Conservation (phyloP, 1,284 basidiomycete genomes). For the Leucoagaricus sp. region DNA sequence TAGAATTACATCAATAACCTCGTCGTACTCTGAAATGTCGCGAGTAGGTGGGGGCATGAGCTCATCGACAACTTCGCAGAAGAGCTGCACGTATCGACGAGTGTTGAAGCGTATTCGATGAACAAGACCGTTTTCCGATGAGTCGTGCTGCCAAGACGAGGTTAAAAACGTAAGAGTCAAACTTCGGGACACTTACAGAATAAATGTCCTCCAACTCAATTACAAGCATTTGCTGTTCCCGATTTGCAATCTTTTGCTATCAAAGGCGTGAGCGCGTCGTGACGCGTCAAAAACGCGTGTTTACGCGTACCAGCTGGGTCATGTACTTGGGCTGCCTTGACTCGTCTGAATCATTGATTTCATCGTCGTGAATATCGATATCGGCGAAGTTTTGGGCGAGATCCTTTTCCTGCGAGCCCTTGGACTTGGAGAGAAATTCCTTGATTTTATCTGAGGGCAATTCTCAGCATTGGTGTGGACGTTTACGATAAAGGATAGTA, state of each 20-base stretch:
- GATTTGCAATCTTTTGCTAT: conserved; percentile 91
- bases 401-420: conserved; percentile 61
- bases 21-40: conserved; percentile 86
- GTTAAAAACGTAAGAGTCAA: conserved; percentile 3
- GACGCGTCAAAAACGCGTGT: conserved; percentile 27
- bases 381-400: conserved; percentile 69
- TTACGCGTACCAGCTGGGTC: conserved; percentile 75
- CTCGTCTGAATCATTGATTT: conserved; percentile 44
- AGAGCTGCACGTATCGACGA: conserved; percentile 88
- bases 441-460: conserved; percentile 60
- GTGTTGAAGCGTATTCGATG: conserved; percentile 82
- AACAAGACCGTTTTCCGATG: conserved; percentile 67
- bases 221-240: conserved; percentile 83
- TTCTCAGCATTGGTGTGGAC: background rate
- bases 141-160: conserved; percentile 54
- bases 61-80: conserved; percentile 89
- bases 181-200: conserved; percentile 43
- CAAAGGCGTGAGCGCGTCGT: conserved; percentile 24
- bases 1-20: conserved; percentile 93
- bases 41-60: conserved; percentile 86
- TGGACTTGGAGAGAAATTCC: conserved; percentile 69
- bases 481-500: conserved; percentile 13
- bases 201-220: conserved; percentile 84
- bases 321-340: conserved; percentile 77
- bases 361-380: conserved; percentile 64